A percentile compares a stretch with the other conserved stretches of the same genome.
phyloP scores from a whole-genome alignment of 306 rosid genomes.

The Pyrus bretschneideri region DNA sequence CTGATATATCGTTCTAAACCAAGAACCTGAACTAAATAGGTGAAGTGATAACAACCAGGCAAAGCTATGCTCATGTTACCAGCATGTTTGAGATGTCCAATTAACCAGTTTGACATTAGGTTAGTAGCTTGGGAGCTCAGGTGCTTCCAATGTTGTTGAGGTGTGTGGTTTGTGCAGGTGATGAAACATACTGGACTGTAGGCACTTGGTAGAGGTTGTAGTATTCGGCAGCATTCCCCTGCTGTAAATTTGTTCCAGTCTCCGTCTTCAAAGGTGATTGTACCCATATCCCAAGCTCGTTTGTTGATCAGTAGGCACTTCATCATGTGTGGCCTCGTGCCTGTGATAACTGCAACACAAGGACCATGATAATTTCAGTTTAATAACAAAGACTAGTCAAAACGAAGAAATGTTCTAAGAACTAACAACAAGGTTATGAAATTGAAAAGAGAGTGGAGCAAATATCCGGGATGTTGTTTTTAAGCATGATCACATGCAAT shows the following conservation, averaged over 20 bases:
- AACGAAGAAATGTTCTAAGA: background rate
- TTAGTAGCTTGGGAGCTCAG: background rate
- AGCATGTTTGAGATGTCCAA: background rate
- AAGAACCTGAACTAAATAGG: background rate
- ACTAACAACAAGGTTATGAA: background rate
- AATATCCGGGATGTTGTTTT: background rate
- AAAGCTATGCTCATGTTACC: background rate
- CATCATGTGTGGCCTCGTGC: background rate
- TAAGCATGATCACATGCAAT: constrained; percentile 3
- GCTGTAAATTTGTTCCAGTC: background rate
- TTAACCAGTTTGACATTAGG: background rate
- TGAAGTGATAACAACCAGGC: background rate
- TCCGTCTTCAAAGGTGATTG: background rate
- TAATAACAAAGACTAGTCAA: background rate
- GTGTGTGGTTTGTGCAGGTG: background rate
- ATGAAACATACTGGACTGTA: background rate
- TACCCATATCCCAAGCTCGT: background rate
- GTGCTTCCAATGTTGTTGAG: background rate
- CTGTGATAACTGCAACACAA: background rate
- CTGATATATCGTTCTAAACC: background rate
- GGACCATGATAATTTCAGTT: background rate
- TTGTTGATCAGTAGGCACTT: background rate
- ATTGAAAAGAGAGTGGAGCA: background rate
- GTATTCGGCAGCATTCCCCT: background rate
- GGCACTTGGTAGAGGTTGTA: background rate